phyloP scores from a whole-genome alignment of 2,329 filamentous ascomycete species.

The Bimuria novae-zelandiae region DNA sequence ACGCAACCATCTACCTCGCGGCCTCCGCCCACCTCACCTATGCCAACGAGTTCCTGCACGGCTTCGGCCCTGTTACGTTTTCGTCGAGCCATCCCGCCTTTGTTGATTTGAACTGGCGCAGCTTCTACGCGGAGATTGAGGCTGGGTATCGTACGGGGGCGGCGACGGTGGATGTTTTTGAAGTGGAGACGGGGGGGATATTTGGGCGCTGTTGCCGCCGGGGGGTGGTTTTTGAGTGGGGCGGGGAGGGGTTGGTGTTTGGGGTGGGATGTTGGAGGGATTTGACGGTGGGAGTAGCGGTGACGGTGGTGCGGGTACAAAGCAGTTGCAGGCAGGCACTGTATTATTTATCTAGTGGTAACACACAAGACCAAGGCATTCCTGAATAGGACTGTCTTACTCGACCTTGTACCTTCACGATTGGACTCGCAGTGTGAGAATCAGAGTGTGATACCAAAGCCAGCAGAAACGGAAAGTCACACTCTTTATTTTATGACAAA shows the following conservation, averaged over 20 bases:
- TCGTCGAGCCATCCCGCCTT: background rate
- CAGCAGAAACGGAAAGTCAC: background rate
- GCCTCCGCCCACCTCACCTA: background rate
- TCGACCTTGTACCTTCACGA: too few relatives aligned
- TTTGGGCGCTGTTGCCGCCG: background rate
- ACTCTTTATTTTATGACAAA: background rate
- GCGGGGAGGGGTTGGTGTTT: too few relatives aligned
- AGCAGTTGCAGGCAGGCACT: too few relatives aligned
- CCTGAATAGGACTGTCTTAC: too few relatives aligned
- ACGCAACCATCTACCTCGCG: background rate
- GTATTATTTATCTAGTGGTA: too few relatives aligned
- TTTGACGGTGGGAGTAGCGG: too few relatives aligned
- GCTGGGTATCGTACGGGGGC: background rate
- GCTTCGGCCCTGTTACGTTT: constrained; percentile 2
- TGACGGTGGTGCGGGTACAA: too few relatives aligned
- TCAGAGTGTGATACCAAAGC: background rate
- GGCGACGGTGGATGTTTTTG: background rate
- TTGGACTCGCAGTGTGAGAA: too few relatives aligned
- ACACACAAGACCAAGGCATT: too few relatives aligned
- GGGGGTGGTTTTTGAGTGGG: background rate
- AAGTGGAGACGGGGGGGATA: background rate
- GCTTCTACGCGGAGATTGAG: constrained; percentile 3
- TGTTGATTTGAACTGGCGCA: background rate
- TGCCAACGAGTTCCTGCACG: background rate
- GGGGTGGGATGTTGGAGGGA: too few relatives aligned